These are phyloP conservation scores for Acacia pycnantha DNA, from an alignment of 331 rosid species.

Conservation along the genomic window DNA sequence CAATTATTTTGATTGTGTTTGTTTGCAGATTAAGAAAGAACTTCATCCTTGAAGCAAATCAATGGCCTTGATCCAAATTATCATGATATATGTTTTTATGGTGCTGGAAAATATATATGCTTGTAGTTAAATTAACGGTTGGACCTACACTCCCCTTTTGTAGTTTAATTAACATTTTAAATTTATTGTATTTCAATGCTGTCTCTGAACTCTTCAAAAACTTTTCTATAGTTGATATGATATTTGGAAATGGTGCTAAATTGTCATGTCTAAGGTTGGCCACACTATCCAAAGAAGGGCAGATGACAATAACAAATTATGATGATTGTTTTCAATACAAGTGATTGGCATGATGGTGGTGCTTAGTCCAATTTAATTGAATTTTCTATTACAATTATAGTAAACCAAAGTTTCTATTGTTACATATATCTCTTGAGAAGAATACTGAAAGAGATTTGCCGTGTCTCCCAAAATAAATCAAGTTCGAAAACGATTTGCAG, in stretches of 20 bases:
- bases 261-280: constrained; percentile 37
- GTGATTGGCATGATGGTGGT: too few species aligned
- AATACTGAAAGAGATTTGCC: too few species aligned
- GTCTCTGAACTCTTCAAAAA: constrained; percentile 53
- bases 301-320: too few species aligned
- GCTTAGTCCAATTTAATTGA: too few species aligned
- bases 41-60: constrained; percentile 43
- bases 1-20: constrained; percentile 24
- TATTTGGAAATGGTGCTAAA: constrained; percentile 74
- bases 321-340: too few species aligned
- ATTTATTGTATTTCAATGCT: constrained; percentile 51
- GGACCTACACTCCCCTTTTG: constrained; percentile 14
- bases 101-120: constrained; percentile 69
- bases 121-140: constrained; percentile 15
- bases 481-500: too few species aligned
- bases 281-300: too few species aligned
- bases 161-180: constrained; percentile 26
- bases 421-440: too few species aligned
- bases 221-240: constrained; percentile 86
- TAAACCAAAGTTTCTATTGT: too few species aligned
- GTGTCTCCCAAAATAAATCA: too few species aligned
- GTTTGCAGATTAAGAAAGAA: constrained; percentile 70
- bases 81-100: constrained; percentile 76
- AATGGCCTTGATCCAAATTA: constrained; percentile 60
- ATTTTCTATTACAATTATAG: too few species aligned